phyloP scores from a whole-genome alignment of 1,139 yeast genomes.

The Candida sanyaensis region DNA sequence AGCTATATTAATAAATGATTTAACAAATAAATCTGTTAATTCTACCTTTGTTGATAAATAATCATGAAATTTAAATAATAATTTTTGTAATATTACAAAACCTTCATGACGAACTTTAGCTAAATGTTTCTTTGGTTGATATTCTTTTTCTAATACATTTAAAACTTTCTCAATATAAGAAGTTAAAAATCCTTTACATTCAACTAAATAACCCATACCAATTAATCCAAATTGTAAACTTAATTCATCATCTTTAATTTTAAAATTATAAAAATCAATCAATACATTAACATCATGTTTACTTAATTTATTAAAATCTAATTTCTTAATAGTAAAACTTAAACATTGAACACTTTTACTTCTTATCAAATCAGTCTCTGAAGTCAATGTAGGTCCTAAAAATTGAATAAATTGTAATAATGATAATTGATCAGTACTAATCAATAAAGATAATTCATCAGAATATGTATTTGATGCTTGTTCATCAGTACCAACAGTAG shows the following conservation, averaged over 20 bases:
- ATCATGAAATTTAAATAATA: slow-evolving; percentile 27
- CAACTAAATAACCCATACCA: slow-evolving; percentile 56
- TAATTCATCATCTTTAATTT: slow-evolving; percentile 60
- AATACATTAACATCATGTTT: slow-evolving; percentile 71
- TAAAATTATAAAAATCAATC: slow-evolving; percentile 60
- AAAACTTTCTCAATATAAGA: slow-evolving; percentile 40
- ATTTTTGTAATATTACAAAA: slow-evolving; percentile 48
- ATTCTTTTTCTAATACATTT: slow-evolving; percentile 39
- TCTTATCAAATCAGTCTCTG: slow-evolving; percentile 61
- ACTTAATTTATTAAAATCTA: slow-evolving; percentile 42
- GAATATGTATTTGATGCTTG: slow-evolving; percentile 23
- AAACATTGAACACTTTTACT: slow-evolving; percentile 59
- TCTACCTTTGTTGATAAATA: slow-evolving; percentile 16
- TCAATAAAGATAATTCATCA: slow-evolving; percentile 23
- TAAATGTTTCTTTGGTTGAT: slow-evolving; percentile 61
- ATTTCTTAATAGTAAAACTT: slow-evolving; percentile 44
- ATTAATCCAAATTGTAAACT: slow-evolving; percentile 53
- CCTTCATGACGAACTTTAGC: slow-evolving; percentile 68
- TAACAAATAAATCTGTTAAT: slow-evolving; percentile 43
- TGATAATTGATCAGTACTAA: slow-evolving; percentile 23
- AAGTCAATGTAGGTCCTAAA: slow-evolving; percentile 56
- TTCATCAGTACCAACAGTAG: slow-evolving; percentile 27
- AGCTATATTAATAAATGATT: slow-evolving; percentile 66
- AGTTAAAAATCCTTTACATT: slow-evolving; percentile 47
- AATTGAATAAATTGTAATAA: slow-evolving; percentile 38